These are phyloP conservation scores for Volvox carteri DNA, from an alignment of 163 green algal species.

Conservation along the genomic window DNA sequence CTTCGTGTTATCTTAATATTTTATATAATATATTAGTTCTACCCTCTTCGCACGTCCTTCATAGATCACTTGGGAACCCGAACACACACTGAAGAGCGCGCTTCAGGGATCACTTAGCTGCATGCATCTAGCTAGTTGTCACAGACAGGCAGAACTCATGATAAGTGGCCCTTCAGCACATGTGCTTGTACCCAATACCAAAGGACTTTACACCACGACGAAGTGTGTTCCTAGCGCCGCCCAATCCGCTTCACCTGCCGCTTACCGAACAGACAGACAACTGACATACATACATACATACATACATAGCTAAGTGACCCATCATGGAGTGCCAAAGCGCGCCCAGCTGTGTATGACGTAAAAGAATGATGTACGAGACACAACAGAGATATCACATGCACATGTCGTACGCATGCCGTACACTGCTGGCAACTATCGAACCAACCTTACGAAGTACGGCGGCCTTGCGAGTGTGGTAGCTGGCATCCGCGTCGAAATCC, in stretches of 20 bases:
- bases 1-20: not conserved
- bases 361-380: not conserved
- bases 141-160: too few species aligned
- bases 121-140: too few species aligned
- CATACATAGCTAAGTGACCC: not conserved
- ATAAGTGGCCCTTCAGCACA: too few species aligned
- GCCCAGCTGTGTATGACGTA: not conserved
- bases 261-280: not conserved
- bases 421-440: not conserved
- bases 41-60: too few species aligned
- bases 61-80: too few species aligned
- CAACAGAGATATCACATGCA: not conserved
- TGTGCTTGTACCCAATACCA: too few species aligned
- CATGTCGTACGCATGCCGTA: not conserved
- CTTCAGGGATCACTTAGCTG: too few species aligned
- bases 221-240: too few species aligned
- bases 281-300: not conserved
- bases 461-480: conserved; percentile 12
- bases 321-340: not conserved
- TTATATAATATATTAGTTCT: too few species aligned
- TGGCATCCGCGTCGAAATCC: conserved; percentile 5
- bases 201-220: too few species aligned
- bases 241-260: too few species aligned
- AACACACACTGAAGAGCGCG: too few species aligned
- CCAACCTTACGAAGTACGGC: not conserved